Evolutionary conservation across 75 land plant genomes (phyloP).

Genomic region (Selaginella tamariscina): DNA sequence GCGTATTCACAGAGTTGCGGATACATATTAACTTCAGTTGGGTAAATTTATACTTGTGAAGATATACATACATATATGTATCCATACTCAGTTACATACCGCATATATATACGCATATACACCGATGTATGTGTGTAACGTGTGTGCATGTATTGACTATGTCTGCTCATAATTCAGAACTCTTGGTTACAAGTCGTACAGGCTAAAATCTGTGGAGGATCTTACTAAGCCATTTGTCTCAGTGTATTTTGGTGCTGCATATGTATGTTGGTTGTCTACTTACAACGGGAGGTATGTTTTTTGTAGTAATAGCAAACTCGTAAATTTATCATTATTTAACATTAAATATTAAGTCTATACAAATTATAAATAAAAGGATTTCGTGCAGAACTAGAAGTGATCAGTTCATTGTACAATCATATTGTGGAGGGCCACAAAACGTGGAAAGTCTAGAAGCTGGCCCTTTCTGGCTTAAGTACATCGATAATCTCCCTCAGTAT

Average conservation of each 20-base stretch:
- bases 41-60: too few relatives aligned
- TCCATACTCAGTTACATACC: neutral
- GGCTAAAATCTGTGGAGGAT: neutral
- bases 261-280: slow-evolving; percentile 6
- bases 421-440: neutral
- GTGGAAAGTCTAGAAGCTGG: slow-evolving; percentile 1
- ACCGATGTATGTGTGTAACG: too few relatives aligned
- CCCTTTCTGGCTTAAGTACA: slow-evolving; percentile 6
- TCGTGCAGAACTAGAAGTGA: slow-evolving; percentile 6
- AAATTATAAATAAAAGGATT: neutral
- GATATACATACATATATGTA: neutral
- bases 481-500: slow-evolving; percentile 3
- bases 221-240: slow-evolving; percentile 3
- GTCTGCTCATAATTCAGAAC: too few relatives aligned
- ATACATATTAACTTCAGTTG: too few relatives aligned
- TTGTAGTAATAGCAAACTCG: neutral
- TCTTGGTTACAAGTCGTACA: slow-evolving; percentile 4
- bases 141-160: too few relatives aligned
- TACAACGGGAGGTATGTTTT: slow-evolving; percentile 5
- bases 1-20: too few relatives aligned
- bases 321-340: neutral
- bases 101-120: too few relatives aligned
- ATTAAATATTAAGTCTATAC: neutral
- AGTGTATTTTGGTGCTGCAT: slow-evolving; percentile 13
- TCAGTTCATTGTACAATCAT: slow-evolving; percentile 5